These are phyloP conservation scores for Wickerhamiella sorbophila DNA, from an alignment of 805 yeast genomes.

Conservation along the genomic window DNA sequence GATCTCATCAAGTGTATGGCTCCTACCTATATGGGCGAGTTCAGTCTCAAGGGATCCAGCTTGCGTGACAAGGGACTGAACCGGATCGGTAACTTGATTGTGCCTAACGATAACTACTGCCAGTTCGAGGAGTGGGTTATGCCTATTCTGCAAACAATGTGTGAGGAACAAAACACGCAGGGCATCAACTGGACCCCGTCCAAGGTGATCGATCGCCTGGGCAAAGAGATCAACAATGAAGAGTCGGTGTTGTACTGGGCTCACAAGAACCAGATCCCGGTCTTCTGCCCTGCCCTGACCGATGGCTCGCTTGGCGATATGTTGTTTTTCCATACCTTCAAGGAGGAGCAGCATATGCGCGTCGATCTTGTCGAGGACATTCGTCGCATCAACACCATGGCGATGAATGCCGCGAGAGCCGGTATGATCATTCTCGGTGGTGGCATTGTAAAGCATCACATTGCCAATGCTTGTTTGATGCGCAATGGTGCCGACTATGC, in stretches of 20 bases:
- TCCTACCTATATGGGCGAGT: conserved; percentile 91
- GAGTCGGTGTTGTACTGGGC: conserved; percentile 94
- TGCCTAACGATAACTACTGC: conserved; percentile 96
- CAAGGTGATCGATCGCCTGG: conserved; percentile 77
- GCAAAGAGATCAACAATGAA: conserved; percentile 91
- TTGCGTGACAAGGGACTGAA: conserved; percentile 93
- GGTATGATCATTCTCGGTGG: conserved; percentile 97
- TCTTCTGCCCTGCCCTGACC: conserved; percentile 93
- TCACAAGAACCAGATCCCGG: conserved; percentile 88
- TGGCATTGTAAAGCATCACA: conserved; percentile 92
- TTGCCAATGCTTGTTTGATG: conserved; percentile 96
- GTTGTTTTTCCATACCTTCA: conserved; percentile 97
- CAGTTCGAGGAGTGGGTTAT: conserved; percentile 98
- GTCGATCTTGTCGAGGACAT: conserved; percentile 91
- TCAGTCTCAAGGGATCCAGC: conserved; percentile 60
- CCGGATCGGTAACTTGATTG: conserved; percentile 91
- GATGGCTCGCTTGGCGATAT: conserved; percentile 98
- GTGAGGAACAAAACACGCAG: conserved; percentile 59
- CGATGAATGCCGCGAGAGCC: conserved; percentile 88
- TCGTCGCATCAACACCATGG: conserved; percentile 76
- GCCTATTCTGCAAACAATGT: conserved; percentile 75
- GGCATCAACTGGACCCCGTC: conserved; percentile 81
- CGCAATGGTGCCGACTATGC: conserved; percentile 99
- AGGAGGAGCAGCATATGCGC: conserved; percentile 75
- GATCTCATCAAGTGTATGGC: conserved; percentile 93